These are phyloP conservation scores for Pyrrhoderma noxium DNA, from an alignment of 1,284 basidiomycete genomes.

Conservation along the genomic window DNA sequence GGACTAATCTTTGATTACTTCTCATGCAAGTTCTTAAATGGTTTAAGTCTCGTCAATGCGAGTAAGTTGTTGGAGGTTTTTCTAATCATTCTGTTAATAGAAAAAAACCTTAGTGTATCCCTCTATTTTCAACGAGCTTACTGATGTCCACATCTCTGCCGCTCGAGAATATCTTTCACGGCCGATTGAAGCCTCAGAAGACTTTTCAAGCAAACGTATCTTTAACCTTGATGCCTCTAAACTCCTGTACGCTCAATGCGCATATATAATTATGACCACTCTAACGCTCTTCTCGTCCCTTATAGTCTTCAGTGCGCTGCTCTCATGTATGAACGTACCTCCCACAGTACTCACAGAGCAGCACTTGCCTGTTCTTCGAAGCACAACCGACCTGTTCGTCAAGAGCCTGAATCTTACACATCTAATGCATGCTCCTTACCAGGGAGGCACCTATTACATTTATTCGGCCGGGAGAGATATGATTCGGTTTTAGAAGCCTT, in stretches of 20 bases:
- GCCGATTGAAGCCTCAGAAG: constrained; percentile 18
- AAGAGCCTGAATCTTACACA: constrained; percentile 2
- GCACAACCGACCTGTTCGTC: constrained; percentile 1
- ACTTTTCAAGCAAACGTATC: constrained; percentile 20
- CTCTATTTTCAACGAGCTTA: constrained; percentile 27
- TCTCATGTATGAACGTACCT: constrained; percentile 25
- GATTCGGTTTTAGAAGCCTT: constrained; percentile 17
- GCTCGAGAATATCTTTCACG: constrained; percentile 22
- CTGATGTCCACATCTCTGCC: constrained; percentile 22
- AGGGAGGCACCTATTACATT: constrained; percentile 17
- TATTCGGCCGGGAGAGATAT: constrained; percentile 18
- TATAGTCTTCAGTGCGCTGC: constrained; percentile 24
- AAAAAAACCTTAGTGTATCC: too few species aligned
- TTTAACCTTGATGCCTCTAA: constrained; percentile 27
- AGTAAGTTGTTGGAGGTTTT: constrained; percentile 14
- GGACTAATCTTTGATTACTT: constrained; percentile 15
- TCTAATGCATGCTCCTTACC: constrained; percentile 2
- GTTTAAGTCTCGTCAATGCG: constrained; percentile 22
- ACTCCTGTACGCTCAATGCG: constrained; percentile 20
- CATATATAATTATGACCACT: background rate
- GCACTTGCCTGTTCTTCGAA: background rate
- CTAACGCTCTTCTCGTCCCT: background rate
- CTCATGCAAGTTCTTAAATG: constrained; percentile 18
- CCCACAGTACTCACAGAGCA: constrained; percentile 16
- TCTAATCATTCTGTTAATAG: background rate